Conservation (phyloP, 208 protist species). For the Leishmania martiniquensis region DNA sequence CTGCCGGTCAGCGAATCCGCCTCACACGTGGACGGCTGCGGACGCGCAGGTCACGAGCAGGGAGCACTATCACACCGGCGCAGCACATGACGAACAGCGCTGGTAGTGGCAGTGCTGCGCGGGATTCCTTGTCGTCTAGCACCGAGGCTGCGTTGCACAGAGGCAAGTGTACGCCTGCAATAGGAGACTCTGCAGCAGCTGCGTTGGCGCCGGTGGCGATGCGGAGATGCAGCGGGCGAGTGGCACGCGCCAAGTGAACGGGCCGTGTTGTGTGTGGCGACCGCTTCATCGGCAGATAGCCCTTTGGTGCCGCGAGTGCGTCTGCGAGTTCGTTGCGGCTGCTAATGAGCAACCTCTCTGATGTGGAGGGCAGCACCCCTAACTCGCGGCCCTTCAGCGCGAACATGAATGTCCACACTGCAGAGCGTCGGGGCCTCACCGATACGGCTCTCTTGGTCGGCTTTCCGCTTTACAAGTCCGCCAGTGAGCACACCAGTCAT, state of each 20-base stretch:
- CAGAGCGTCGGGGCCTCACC: neutral
- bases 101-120: neutral
- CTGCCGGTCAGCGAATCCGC: neutral
- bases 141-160: neutral
- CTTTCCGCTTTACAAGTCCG: neutral
- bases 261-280: neutral
- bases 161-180: neutral
- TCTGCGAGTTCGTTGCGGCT: neutral
- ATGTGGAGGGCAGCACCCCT: neutral
- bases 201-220: neutral
- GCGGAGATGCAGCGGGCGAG: neutral
- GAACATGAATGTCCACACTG: neutral
- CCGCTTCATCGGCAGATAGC: neutral
- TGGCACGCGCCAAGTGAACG: neutral
- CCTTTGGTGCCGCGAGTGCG: neutral
- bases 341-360: neutral
- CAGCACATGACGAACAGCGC: neutral
- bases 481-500: neutral
- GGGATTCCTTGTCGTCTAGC: neutral
- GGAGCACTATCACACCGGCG: neutral
- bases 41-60: neutral
- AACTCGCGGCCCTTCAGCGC: neutral
- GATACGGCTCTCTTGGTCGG: neutral
- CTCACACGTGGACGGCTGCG: neutral
- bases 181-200: neutral